Conservation (phyloP, 805 yeast genomes). For the Candida succiphila region DNA sequence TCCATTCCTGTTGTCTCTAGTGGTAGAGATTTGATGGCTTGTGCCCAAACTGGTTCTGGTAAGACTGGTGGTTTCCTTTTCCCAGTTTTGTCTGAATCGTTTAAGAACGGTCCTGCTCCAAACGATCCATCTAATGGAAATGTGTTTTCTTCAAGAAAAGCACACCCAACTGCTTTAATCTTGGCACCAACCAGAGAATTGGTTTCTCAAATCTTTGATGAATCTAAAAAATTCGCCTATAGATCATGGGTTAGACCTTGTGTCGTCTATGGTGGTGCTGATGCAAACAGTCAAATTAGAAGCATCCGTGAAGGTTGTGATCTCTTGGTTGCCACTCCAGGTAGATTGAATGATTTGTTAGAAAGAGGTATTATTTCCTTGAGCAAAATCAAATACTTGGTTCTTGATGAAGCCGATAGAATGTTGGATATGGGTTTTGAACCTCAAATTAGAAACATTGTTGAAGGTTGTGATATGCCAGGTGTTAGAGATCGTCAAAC, state of each 20-base stretch:
- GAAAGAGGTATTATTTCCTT: conserved; percentile 93
- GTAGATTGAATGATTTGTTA: conserved; percentile 91
- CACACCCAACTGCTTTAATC: conserved; percentile 88
- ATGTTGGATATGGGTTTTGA: conserved; percentile 99
- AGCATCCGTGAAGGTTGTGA: conserved; percentile 92
- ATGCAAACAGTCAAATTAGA: conserved; percentile 77
- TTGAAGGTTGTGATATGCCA: conserved; percentile 98
- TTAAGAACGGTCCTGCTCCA: conserved; percentile 76
- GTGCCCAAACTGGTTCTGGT: conserved; percentile 99
- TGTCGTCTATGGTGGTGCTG: conserved; percentile 98
- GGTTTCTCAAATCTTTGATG: conserved; percentile 93
- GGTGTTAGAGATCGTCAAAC: conserved; percentile 87
- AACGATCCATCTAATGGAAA: conserved; percentile 32
- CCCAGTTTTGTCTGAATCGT: conserved; percentile 93
- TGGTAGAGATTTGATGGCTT: conserved; percentile 76
- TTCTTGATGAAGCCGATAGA: conserved; percentile 98
- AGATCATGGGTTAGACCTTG: conserved; percentile 97
- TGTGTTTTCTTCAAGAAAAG: conserved; percentile 58
- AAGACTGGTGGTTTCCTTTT: conserved; percentile 99
- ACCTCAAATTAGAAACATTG: conserved; percentile 98
- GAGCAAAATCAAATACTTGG: conserved; percentile 83
- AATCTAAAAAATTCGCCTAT: conserved; percentile 90
- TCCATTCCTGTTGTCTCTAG: conserved; percentile 68
- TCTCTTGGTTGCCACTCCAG: conserved; percentile 96
- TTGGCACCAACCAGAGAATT: conserved; percentile 99